Evolutionary conservation across 495 filamentous ascomycete genomes (phyloP).

Genomic region (Hypoxylon fuscum): DNA sequence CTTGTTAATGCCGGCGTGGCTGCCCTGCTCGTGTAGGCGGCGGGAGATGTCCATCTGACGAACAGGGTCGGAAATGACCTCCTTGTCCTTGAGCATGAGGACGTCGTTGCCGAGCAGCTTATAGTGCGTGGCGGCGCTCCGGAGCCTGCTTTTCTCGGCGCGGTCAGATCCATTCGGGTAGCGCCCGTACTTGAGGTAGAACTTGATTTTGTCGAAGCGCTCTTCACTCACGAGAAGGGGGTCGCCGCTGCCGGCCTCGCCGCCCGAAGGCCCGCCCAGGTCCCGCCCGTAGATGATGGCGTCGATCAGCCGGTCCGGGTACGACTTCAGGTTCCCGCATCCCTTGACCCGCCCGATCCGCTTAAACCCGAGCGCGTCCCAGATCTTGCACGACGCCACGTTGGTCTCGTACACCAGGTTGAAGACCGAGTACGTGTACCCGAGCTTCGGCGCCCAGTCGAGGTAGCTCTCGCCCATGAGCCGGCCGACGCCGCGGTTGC

Average conservation of each 20-base stretch:
- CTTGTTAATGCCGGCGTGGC: conserved; percentile 98
- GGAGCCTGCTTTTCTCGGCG: conserved; percentile 91
- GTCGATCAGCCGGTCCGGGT: conserved; percentile 83
- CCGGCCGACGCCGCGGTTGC: conserved; percentile 89
- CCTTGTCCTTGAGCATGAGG: conserved; percentile 96
- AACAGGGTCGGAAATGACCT: conserved; percentile 91
- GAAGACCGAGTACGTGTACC: conserved; percentile 96
- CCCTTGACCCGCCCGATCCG: conserved; percentile 91
- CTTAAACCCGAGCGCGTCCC: conserved; percentile 98
- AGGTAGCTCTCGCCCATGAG: conserved; percentile 94
- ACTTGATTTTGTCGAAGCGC: conserved; percentile 97
- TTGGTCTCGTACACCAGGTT: conserved; percentile 99
- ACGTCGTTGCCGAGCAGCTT: conserved; percentile 81
- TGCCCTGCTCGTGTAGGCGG: conserved; percentile 69
- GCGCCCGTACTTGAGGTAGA: conserved; percentile 93
- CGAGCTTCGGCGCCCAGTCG: conserved; percentile 93
- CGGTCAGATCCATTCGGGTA: conserved; percentile 94
- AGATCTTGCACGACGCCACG: conserved; percentile 91
- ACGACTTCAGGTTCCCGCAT: conserved; percentile 83
- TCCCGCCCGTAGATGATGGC: conserved; percentile 97
- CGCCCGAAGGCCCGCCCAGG: conserved; percentile 58
- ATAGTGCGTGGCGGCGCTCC: conserved; percentile 95
- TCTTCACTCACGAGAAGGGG: conserved; percentile 95
- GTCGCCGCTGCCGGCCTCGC: conserved; percentile 56
- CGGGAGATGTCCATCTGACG: conserved; percentile 91